Conservation (phyloP, 202 grass and related monocot species). For the Carex sylvatica region DNA sequence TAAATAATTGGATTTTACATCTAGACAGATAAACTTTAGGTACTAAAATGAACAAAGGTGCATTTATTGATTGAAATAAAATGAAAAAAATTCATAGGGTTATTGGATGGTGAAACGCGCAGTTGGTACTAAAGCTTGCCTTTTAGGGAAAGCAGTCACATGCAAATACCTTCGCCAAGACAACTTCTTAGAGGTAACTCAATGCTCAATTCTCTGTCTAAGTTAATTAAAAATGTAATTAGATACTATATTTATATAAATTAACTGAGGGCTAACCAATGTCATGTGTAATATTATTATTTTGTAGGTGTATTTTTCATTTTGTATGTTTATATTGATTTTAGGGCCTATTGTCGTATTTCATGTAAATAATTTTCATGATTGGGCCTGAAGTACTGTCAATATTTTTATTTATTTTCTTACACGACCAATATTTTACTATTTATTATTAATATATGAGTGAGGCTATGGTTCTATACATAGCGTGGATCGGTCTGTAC, state of each 20-base stretch:
- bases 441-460: neutral
- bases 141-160: conserved; percentile 90
- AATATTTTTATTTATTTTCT: neutral
- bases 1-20: too few species aligned
- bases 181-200: conserved; percentile 88
- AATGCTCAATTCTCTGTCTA: too few species aligned
- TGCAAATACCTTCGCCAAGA: conserved; percentile 88
- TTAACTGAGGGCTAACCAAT: too few species aligned
- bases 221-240: too few species aligned
- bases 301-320: neutral
- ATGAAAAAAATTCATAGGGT: conserved; percentile 46
- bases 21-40: too few species aligned
- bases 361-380: neutral
- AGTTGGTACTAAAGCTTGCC: conserved; percentile 94
- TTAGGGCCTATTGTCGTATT: neutral
- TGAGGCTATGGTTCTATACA: too few species aligned
- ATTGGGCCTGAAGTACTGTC: neutral
- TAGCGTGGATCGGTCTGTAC: too few species aligned
- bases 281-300: neutral
- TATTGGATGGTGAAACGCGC: conserved; percentile 99
- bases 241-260: too few species aligned
- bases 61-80: conserved; percentile 33
- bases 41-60: too few species aligned
- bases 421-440: neutral
- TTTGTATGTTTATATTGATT: neutral